Evolutionary conservation across 495 filamentous ascomycete species (phyloP).

Genomic region (Neurospora intermedia): DNA sequence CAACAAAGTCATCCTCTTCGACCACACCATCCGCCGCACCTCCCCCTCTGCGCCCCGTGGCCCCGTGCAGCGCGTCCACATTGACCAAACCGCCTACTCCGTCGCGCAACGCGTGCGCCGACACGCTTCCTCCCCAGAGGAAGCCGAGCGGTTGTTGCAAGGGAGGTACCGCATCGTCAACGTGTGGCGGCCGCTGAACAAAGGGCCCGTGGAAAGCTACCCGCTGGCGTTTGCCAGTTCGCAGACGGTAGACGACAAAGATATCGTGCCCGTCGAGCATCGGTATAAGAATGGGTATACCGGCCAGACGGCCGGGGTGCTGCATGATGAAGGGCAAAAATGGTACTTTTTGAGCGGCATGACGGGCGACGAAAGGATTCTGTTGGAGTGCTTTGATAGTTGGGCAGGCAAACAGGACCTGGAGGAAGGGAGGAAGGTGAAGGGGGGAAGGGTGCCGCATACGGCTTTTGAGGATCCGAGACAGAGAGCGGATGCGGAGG

Average conservation of each 20-base stretch:
- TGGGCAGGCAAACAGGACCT: constrained; percentile 18
- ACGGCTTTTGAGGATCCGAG: constrained; percentile 68
- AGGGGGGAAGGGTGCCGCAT: constrained; percentile 64
- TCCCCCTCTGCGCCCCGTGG: constrained; percentile 38
- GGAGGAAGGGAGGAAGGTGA: constrained; percentile 35
- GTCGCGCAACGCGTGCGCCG: constrained; percentile 51
- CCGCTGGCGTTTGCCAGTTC: constrained; percentile 66
- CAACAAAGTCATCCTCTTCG: constrained; percentile 62
- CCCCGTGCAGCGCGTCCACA: constrained; percentile 66
- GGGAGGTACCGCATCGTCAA: constrained; percentile 74
- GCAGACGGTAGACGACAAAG: constrained; percentile 45
- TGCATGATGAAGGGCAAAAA: constrained; percentile 44
- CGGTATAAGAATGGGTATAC: constrained; percentile 54
- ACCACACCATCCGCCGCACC: constrained; percentile 75
- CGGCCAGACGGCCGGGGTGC: constrained; percentile 70
- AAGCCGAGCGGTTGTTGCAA: constrained; percentile 44
- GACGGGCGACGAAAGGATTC: constrained; percentile 58
- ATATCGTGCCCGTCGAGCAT: constrained; percentile 64
- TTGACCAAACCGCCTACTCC: constrained; percentile 68
- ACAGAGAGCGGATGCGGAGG: constrained; percentile 47
- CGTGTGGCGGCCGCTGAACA: constrained; percentile 72
- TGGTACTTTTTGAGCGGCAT: constrained; percentile 80
- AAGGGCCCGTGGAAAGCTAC: constrained; percentile 51
- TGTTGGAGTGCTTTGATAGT: constrained; percentile 77
- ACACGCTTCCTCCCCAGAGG: constrained; percentile 42